Evolutionary conservation across 805 yeast species (phyloP), one percentile per base, ranked within the genome.

Genomic region (Maudiozyma turicensis): DNA sequence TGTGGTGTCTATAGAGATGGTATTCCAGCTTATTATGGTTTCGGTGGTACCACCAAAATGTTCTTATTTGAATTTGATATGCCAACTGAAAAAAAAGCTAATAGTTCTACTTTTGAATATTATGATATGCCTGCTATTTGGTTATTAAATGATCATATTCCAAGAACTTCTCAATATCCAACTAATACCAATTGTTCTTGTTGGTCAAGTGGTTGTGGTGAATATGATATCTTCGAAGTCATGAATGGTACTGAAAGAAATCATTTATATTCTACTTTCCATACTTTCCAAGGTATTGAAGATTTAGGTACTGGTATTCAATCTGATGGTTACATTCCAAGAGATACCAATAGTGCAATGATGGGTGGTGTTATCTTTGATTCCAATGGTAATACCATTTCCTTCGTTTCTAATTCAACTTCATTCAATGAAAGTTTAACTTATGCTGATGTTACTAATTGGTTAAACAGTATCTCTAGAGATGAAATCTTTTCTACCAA

Each of bases 131-230:
- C 90, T 8, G 89, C 87, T 20, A 82, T 82, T 56, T 84, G 90
- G 90, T 69, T 84, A 52, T 69, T 84, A 59, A 83, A 84, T 55
- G 83, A 86, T 32, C 75, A 79, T 55, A 82, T 84, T 50, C 84
- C 88, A 54, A 75, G 90, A 71, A 83, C 89, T 15, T 69, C 89
- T 3, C 89, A 84, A 65, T 84, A 82, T 61, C 80, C 67, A 42
- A 51, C 67, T 5, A 78, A 78, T 54, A 68, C 70, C 37, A 79
- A 78, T 60, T 84, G 89, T 65, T 82, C 88, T 6, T 81, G 88
- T 59, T 84, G 90, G 90, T 71, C 76, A 43, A 74, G 83, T 31
- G 91, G 90, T 9, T 82, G 89, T 66, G 89, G 90, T 63, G 89
- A 84, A 65, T 82, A 79, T 56, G 91, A 84, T 66, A 76, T 82